Evolutionary conservation across 257 asterid species (phyloP).

Genomic region (Gentiana dahurica): DNA sequence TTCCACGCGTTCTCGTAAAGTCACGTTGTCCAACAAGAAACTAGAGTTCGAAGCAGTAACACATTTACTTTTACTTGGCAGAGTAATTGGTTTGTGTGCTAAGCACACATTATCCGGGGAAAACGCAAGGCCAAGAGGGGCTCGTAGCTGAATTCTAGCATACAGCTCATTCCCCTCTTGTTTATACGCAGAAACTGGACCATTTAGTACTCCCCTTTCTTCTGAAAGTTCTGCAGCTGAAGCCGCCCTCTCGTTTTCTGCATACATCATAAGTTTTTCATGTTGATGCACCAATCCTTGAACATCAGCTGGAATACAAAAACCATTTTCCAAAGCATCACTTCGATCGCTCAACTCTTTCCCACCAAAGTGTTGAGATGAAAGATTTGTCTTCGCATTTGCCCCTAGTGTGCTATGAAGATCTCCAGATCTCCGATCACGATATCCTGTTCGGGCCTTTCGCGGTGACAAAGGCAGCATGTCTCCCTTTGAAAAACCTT

Average conservation of each 20-base stretch:
- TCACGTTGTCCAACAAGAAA: conserved; percentile 48
- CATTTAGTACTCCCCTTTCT: conserved; percentile 27
- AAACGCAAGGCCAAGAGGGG: conserved; percentile 75
- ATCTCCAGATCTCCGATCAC: conserved; percentile 52
- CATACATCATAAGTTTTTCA: conserved; percentile 24
- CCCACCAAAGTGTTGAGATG: conserved; percentile 27
- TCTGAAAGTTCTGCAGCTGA: conserved; percentile 24
- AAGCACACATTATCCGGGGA: conserved; percentile 66
- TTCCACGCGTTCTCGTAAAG: conserved; percentile 61
- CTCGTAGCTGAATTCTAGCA: conserved; percentile 52
- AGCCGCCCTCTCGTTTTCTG: conserved; percentile 20
- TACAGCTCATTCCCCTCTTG: conserved; percentile 30
- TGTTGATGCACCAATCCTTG: conserved; percentile 38
- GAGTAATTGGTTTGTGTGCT: conserved; percentile 40
- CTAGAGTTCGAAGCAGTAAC: conserved; percentile 30
- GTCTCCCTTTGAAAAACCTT: conserved; percentile 53
- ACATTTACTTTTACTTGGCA: conserved; percentile 33
- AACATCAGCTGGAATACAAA: conserved; percentile 24
- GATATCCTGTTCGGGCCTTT: conserved; percentile 45
- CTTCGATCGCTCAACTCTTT: conserved; percentile 27
- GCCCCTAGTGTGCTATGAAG: conserved; percentile 47
- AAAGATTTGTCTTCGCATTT: conserved; percentile 35
- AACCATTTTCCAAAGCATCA: conserved; percentile 44
- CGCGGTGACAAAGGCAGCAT: conserved; percentile 54
- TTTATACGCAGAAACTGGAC: conserved; percentile 32